Evolutionary conservation across 495 filamentous ascomycete genomes (phyloP).

Genomic region (Lophium mytilinum): DNA sequence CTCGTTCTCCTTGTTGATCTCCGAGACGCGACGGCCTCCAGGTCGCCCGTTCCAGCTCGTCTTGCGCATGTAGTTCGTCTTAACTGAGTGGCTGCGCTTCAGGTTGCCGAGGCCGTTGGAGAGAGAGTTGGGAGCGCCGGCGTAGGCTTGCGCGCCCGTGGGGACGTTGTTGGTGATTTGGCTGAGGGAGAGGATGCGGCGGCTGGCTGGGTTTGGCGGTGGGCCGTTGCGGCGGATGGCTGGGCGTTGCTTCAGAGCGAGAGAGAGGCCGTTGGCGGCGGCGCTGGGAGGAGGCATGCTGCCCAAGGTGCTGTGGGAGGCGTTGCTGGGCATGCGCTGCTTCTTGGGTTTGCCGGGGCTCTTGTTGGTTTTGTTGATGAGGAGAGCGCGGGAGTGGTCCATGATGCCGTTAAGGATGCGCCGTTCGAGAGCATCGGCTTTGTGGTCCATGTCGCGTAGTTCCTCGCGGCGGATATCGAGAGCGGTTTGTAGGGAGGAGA

Average conservation of each 20-base stretch:
- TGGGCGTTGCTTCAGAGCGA: slow-evolving; percentile 40
- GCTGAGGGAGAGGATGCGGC: slow-evolving; percentile 80
- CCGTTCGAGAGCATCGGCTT: slow-evolving; percentile 80
- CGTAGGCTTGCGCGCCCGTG: slow-evolving; percentile 50
- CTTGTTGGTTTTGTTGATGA: slow-evolving; percentile 47
- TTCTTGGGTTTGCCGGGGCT: slow-evolving; percentile 45
- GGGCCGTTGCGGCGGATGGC: slow-evolving; percentile 26
- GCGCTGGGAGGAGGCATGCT: slow-evolving; percentile 29
- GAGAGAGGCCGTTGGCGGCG: slow-evolving; percentile 26
- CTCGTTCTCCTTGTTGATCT: slow-evolving; percentile 56
- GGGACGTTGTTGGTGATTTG: slow-evolving; percentile 73
- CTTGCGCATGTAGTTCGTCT: slow-evolving; percentile 58
- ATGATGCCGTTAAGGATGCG: slow-evolving; percentile 91
- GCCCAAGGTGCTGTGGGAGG: slow-evolving; percentile 39
- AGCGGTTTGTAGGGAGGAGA: slow-evolving; percentile 82
- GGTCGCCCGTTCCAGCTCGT: slow-evolving; percentile 57
- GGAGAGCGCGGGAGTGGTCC: slow-evolving; percentile 80
- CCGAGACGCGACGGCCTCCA: slow-evolving; percentile 21
- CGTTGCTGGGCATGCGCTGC: slow-evolving; percentile 57
- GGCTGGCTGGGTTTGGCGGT: slow-evolving; percentile 42
- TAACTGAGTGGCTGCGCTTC: slow-evolving; percentile 63
- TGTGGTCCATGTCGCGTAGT: slow-evolving; percentile 76
- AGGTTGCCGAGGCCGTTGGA: slow-evolving; percentile 36
- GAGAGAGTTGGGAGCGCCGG: slow-evolving; percentile 45
- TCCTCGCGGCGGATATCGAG: slow-evolving; percentile 83